phyloP scores from a whole-genome alignment of 495 filamentous ascomycete species.

The Hypoxylon subgilvum region DNA sequence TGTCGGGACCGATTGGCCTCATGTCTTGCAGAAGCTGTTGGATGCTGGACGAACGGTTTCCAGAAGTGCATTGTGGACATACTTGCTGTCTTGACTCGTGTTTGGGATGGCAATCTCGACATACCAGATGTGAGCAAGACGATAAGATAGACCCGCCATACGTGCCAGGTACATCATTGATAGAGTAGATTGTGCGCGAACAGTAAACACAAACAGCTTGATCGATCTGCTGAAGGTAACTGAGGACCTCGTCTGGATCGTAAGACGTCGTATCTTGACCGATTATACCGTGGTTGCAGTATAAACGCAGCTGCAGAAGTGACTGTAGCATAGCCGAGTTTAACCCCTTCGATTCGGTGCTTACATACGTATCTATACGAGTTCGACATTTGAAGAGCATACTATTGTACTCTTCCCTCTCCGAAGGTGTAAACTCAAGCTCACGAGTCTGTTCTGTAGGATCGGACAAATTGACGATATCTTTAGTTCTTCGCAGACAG shows the following conservation, averaged over 20 bases:
- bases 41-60: not conserved
- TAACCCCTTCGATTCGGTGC: not conserved
- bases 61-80: not conserved
- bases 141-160: not conserved
- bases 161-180: not conserved
- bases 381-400: not conserved
- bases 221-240: not conserved
- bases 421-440: not conserved
- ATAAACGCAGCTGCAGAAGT: slow-evolving; percentile 49
- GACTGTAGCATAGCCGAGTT: slow-evolving; percentile 31
- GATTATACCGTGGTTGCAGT: slow-evolving; percentile 54
- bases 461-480: not conserved
- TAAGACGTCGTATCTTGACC: not conserved
- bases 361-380: not conserved
- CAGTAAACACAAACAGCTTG: not conserved
- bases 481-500: not conserved
- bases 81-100: not conserved
- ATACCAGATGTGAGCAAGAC: not conserved
- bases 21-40: not conserved
- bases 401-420: not conserved
- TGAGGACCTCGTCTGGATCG: not conserved
- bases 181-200: not conserved
- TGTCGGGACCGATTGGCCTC: no score
- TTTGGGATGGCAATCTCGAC: not conserved
- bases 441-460: not conserved